Percentiles rank a stretch among this genome's conserved stretches.
These are phyloP conservation scores for Pseudopyricularia javanii DNA, from an alignment of 2,329 filamentous ascomycete genomes.

Conservation along the genomic window DNA sequence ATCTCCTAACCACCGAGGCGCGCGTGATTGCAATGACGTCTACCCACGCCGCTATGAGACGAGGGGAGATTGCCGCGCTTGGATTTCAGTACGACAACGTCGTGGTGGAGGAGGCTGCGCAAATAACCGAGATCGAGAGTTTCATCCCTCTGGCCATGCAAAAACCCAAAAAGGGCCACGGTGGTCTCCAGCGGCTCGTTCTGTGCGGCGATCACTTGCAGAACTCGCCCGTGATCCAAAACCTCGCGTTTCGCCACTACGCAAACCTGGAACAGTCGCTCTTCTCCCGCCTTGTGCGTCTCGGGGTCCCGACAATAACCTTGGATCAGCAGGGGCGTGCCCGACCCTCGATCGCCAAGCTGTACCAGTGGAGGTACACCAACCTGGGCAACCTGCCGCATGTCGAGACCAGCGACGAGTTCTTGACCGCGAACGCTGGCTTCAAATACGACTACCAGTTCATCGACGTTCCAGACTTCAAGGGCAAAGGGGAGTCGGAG, in stretches of 20 bases:
- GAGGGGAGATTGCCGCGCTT: conserved; percentile 79
- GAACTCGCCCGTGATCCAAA: conserved; percentile 93
- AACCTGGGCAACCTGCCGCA: conserved; percentile 67
- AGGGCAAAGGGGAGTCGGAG: conserved; percentile 76
- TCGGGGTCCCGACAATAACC: conserved; percentile 82
- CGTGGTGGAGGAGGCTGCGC: conserved; percentile 95
- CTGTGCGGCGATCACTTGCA: conserved; percentile 93
- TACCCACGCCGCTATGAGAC: conserved; percentile 89
- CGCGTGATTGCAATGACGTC: conserved; percentile 98
- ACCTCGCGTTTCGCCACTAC: conserved; percentile 85
- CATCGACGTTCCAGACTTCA: conserved; percentile 89
- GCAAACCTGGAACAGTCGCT: conserved; percentile 93
- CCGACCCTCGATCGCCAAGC: conserved; percentile 70
- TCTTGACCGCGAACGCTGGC: conserved; percentile 73
- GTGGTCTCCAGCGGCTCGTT: conserved; percentile 75
- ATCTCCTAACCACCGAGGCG: conserved; percentile 90
- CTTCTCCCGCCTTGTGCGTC: conserved; percentile 78
- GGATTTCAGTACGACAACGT: conserved; percentile 97
- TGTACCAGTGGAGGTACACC: conserved; percentile 91
- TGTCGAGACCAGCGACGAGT: conserved; percentile 58
- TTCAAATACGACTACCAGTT: conserved; percentile 95
- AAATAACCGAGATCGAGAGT: conserved; percentile 94
- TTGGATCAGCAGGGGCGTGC: conserved; percentile 92
- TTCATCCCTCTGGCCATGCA: conserved; percentile 95
- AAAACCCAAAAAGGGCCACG: conserved; percentile 58